Conservation (phyloP, 805 yeast genomes). For the Metschnikowia vanudenii region DNA sequence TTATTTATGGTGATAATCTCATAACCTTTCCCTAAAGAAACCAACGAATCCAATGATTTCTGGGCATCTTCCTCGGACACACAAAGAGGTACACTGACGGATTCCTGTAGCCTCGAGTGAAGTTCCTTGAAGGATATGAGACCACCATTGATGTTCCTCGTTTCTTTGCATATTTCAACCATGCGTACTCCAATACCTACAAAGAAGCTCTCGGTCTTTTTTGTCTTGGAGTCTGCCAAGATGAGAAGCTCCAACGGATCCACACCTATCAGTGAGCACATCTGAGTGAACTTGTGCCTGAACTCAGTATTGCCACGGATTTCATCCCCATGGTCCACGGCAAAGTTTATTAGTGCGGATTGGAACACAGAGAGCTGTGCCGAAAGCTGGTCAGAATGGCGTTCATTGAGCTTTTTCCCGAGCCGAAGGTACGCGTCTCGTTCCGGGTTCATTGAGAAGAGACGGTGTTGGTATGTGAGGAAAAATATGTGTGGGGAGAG, state of each 20-base stretch:
- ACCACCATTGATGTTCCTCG: slow-evolving; percentile 80
- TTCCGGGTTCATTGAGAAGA: slow-evolving; percentile 1
- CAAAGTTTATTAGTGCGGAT: slow-evolving; percentile 71
- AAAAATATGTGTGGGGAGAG: not conserved
- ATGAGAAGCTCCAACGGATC: slow-evolving; percentile 61
- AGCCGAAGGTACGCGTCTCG: slow-evolving; percentile 42
- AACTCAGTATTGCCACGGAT: slow-evolving; percentile 63
- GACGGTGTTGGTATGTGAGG: not conserved
- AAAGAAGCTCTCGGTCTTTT: slow-evolving; percentile 48
- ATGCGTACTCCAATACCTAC: slow-evolving; percentile 70
- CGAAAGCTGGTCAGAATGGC: slow-evolving; percentile 59
- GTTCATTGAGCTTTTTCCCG: slow-evolving; percentile 49
- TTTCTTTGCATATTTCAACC: slow-evolving; percentile 71
- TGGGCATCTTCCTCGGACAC: slow-evolving; percentile 52
- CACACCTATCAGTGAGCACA: slow-evolving; percentile 78
- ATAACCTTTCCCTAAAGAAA: slow-evolving; percentile 67
- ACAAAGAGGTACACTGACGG: slow-evolving; percentile 31
- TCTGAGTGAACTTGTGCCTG: slow-evolving; percentile 66
- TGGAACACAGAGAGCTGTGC: slow-evolving; percentile 78
- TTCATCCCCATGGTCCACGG: slow-evolving; percentile 66
- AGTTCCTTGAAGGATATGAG: slow-evolving; percentile 56
- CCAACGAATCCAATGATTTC: slow-evolving; percentile 52
- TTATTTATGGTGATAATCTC: slow-evolving; percentile 53
- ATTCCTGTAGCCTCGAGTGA: slow-evolving; percentile 27
- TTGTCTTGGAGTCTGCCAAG: slow-evolving; percentile 25